These are phyloP conservation scores for Aegilops speltoides DNA, from an alignment of 176 grass and related monocot species.

Conservation along the genomic window DNA sequence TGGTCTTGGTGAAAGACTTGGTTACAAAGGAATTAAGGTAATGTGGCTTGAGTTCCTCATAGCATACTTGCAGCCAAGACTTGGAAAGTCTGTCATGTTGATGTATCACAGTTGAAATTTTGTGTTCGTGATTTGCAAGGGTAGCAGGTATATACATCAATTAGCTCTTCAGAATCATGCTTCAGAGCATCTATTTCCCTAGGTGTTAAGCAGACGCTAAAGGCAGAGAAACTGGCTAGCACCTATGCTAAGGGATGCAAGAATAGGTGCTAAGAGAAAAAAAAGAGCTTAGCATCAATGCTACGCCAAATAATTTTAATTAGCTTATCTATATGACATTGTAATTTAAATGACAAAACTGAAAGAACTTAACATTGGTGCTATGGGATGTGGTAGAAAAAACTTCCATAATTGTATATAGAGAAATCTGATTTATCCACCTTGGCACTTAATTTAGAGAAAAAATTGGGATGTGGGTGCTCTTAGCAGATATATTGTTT, in stretches of 20 bases:
- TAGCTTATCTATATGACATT: background rate
- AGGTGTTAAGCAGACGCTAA: background rate
- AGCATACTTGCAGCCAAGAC: background rate
- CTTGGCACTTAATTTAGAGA: background rate
- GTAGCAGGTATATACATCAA: background rate
- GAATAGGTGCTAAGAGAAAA: background rate
- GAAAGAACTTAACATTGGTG: background rate
- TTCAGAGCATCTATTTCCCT: background rate
- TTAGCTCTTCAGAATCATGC: background rate
- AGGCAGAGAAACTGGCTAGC: background rate
- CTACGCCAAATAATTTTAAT: background rate
- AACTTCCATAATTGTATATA: background rate
- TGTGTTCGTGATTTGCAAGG: background rate
- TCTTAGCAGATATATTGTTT: background rate
- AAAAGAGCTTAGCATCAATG: background rate
- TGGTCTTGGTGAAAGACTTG: slow-evolving; percentile 92
- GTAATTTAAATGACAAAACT: background rate
- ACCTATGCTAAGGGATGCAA: background rate
- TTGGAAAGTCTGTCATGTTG: background rate
- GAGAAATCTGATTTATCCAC: background rate
- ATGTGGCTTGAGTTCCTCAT: slow-evolving; percentile 5
- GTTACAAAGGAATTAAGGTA: slow-evolving; percentile 99
- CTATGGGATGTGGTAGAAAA: background rate
- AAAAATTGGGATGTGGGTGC: background rate
- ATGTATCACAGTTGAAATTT: background rate